Base-by-base conservation (phyloP, 2,329 filamentous ascomycete genomes). In the Hypoxylon sp. region DNA sequence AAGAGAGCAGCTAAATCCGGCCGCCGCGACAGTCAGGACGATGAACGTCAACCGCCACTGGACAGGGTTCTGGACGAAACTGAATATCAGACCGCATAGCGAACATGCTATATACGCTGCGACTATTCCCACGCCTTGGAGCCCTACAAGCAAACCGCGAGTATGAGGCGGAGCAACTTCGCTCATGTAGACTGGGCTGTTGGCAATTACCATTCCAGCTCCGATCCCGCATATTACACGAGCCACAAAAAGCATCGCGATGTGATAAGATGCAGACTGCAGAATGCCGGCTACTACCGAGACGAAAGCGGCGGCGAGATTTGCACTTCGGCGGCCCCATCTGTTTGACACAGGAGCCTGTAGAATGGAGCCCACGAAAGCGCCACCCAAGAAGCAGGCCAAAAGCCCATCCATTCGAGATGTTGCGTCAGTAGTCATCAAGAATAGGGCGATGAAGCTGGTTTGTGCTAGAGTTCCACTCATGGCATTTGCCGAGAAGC, bases 401-500 rank as follows among this genome's bases (percentile, higher is more conserved):
- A 70, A 44, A 21, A 68, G 48, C n/a, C 53, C 67, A 27, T 66
- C 64, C 58, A 62, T 70, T 27, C 46, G 61, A 31, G 61, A 52
- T 31, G 48, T 56, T 6, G 64, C 55, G 21, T 68, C 51, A 7
- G 39, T 6, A 13, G 62, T 60, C 31, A 57, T 65, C 21, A 77
- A 47, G 50, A 78, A 76, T 55, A 73, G 71, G 2, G 62, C 63
- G 15, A 75, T 56, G 62, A 78, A 78, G 10, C 72, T 73, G 2
- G 72, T 61, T 62, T 77, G 75, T 7, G 74, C 76, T 10, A 78
- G 53, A 1, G 75, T 75, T 2, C 76, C 73, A 24, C 74, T 72
- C 60, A 78, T 76, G 17, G 71, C 63, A 61, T 78, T 78, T 56
- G 71, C 74, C 10, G 73, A 68, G 61, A 74, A 78, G 46, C 76